Evolutionary conservation across 306 rosid genomes (phyloP), one percentile per base, ranked within the genome.

Genomic region (Lithocarpus polystachyus): DNA sequence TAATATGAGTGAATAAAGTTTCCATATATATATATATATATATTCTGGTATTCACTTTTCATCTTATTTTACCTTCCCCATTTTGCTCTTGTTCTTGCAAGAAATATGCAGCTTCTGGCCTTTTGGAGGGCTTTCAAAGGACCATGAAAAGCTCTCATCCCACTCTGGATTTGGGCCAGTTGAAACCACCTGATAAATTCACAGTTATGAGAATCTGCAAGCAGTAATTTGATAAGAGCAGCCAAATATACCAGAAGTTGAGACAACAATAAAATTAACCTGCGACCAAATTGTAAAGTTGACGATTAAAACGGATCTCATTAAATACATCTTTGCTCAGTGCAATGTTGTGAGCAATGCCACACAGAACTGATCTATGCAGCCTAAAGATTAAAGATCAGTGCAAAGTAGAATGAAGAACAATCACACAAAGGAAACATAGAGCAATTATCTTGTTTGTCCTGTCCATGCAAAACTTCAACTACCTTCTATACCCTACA

Each of bases 91-190:
- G 81, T 93, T 96, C 89, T 96, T 96, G 90, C 99, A 96, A 57
- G 99, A 93, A 86, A 96, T 96, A 48, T 96, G 93, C 79, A 96
- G 97, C 83, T 96, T 96, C 76, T 96, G 98, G 82, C 99, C 98
- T 87, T 94, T 94, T 6, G 99, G 99, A 69, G 99, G 98, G 83
- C 99, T 95, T 91, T 95, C 98, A 81, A 95, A 95, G 83, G 98
- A 81, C 99, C 99, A 95, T 29, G 90, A 78, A 87, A 95, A 95
- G 91, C 86, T 91, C 89, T 95, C 99, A 24, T 93, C 98, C 98
- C 98, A 92, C 78, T 95, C 96, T 1, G 98, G 99, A 82, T 90
- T 93, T 10, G 99, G 97, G 73, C 99, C 98, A 28, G 97, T 92
- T 45, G 99, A 89, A 67, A 95, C 93, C 82, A 95, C 90, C 99